These are phyloP conservation scores for Penicillium roqueforti DNA, from an alignment of 495 filamentous ascomycete species.

Conservation along the genomic window DNA sequence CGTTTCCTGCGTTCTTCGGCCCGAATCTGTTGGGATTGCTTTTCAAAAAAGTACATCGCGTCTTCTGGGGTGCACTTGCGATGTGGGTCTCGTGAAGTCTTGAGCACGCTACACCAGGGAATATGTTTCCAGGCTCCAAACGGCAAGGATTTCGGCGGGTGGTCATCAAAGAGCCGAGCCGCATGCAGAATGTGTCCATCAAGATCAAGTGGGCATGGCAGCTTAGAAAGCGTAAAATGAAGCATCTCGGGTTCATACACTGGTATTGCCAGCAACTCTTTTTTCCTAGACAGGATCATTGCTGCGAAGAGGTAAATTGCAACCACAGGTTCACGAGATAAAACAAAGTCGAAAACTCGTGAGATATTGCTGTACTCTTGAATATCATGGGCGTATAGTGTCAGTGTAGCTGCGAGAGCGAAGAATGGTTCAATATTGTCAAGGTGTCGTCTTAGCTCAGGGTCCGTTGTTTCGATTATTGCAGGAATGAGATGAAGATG, in stretches of 20 bases:
- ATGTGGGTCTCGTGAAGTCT: conserved; percentile 60
- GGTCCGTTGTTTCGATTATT: conserved; percentile 67
- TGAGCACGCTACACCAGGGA: conserved; percentile 72
- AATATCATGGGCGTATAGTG: conserved; percentile 94
- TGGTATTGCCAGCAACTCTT: conserved; percentile 77
- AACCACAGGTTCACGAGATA: conserved; percentile 80
- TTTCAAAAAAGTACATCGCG: conserved; percentile 59
- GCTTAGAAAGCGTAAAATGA: conserved; percentile 79
- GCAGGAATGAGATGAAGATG: conserved; percentile 82
- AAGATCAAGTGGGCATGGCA: conserved; percentile 79
- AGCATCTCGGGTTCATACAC: conserved; percentile 91
- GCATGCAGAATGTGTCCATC: conserved; percentile 69
- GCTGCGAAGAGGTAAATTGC: conserved; percentile 88
- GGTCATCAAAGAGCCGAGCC: conserved; percentile 52
- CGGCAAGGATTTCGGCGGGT: conserved; percentile 71
- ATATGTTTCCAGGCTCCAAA: conserved; percentile 63
- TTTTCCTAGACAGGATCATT: conserved; percentile 73
- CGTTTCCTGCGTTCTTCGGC: conserved; percentile 56
- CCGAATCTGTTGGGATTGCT: conserved; percentile 63
- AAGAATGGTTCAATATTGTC: conserved; percentile 81
- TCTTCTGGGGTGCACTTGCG: conserved; percentile 52
- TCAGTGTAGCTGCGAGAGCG: conserved; percentile 83
- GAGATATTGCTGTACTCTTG: conserved; percentile 83
- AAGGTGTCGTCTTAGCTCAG: conserved; percentile 64
- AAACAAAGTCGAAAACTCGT: conserved; percentile 83